Percentiles rank a stretch among this genome's conserved stretches.
These are phyloP conservation scores for Teunomyces gatunensis DNA, from an alignment of 805 yeast species.

Conservation along the genomic window DNA sequence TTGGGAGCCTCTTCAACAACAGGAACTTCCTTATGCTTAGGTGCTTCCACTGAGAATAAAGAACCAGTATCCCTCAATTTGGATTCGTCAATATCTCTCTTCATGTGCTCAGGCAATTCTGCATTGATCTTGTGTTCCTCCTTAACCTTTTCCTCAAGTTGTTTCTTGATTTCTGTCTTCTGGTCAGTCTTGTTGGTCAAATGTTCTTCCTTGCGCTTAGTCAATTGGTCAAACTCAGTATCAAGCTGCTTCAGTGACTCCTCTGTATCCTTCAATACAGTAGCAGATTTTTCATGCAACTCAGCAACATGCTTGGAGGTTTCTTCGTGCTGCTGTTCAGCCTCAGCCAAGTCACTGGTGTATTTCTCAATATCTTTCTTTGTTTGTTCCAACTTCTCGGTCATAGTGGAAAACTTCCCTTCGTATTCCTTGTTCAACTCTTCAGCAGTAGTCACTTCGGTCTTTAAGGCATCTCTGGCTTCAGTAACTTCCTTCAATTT, in stretches of 20 bases:
- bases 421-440: constrained; percentile 44
- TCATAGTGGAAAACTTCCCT: constrained; percentile 42
- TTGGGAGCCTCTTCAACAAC: constrained; percentile 8
- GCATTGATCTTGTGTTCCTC: constrained; percentile 48
- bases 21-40: constrained; percentile 12
- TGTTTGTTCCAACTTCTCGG: constrained; percentile 43
- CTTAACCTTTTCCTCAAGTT: constrained; percentile 36
- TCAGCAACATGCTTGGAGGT: constrained; percentile 38
- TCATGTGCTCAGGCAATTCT: constrained; percentile 54
- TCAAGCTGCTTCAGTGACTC: constrained; percentile 33
- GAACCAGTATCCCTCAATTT: constrained; percentile 39
- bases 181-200: constrained; percentile 35
- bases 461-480: constrained; percentile 45
- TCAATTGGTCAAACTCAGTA: constrained; percentile 41
- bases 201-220: constrained; percentile 36
- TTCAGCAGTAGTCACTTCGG: constrained; percentile 45
- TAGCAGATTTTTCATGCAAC: constrained; percentile 23
- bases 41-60: constrained; percentile 32
- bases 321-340: constrained; percentile 37
- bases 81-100: constrained; percentile 31
- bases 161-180: constrained; percentile 29
- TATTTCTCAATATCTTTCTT: constrained; percentile 32
- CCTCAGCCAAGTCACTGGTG: constrained; percentile 31
- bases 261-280: constrained; percentile 26
- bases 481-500: constrained; percentile 50